Percentiles rank a stretch among this genome's conserved stretches.
phyloP scores from a whole-genome alignment of 2,329 filamentous ascomycete species.

The Neofusicoccum sp. region DNA sequence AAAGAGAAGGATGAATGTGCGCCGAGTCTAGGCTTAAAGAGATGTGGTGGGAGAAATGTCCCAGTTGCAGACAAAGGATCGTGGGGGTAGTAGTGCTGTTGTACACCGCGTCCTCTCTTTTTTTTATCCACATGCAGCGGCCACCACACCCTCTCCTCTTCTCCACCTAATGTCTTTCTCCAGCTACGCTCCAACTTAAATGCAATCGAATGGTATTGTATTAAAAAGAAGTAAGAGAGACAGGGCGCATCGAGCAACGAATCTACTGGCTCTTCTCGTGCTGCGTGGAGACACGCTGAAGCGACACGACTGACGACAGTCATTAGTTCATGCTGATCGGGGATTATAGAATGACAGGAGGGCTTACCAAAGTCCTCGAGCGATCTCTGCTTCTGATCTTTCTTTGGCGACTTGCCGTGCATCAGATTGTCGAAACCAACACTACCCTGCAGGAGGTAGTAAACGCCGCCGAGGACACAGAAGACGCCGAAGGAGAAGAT shows the following conservation, averaged over 20 bases:
- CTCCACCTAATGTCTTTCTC: background rate
- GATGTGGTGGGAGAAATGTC: background rate
- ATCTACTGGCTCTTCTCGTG: slow-evolving; percentile 80
- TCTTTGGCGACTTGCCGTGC: slow-evolving; percentile 83
- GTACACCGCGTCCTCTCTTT: background rate
- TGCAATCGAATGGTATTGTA: slow-evolving; percentile 12
- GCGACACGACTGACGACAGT: slow-evolving; percentile 69
- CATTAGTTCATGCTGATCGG: slow-evolving; percentile 46
- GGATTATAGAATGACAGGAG: slow-evolving; percentile 26
- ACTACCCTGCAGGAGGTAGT: slow-evolving; percentile 79
- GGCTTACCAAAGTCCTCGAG: slow-evolving; percentile 85
- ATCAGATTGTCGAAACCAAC: slow-evolving; percentile 85
- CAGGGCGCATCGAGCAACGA: background rate
- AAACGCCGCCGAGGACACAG: slow-evolving; percentile 74
- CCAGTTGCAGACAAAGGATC: slow-evolving; percentile 5
- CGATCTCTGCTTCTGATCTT: slow-evolving; percentile 77
- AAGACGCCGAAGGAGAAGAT: slow-evolving; percentile 89
- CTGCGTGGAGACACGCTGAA: slow-evolving; percentile 87
- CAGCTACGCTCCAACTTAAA: background rate
- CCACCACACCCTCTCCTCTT: background rate
- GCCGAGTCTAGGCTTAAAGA: background rate
- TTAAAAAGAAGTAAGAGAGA: slow-evolving; percentile 7
- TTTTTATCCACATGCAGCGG: slow-evolving; percentile 1
- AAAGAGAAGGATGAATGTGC: background rate
- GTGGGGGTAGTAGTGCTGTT: background rate